Percentiles rank a stretch among this genome's conserved stretches.
phyloP scores from a whole-genome alignment of 2,329 filamentous ascomycete genomes.

The Botrytis hyacinthi region DNA sequence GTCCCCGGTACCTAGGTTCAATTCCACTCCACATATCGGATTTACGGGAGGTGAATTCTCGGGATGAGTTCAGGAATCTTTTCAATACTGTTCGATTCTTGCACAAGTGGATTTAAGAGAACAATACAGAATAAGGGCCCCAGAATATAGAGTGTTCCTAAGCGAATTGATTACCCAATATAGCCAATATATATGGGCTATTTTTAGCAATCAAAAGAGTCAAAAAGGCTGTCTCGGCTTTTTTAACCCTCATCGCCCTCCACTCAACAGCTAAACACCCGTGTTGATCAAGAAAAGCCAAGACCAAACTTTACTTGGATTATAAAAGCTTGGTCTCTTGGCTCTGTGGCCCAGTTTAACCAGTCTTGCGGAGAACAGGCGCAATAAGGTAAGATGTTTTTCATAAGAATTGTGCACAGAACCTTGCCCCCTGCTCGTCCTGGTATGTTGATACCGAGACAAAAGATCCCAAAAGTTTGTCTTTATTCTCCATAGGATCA shows the following conservation, averaged over 20 bases:
- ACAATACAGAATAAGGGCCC: not conserved
- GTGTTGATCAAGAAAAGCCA: not conserved
- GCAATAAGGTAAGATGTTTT: not conserved
- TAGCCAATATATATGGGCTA: not conserved
- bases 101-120: constrained; percentile 1
- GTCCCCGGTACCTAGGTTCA: not conserved
- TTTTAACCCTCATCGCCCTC: not conserved
- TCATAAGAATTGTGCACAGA: not conserved
- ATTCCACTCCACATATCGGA: constrained; percentile 9
- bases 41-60: constrained; percentile 4
- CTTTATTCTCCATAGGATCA: not conserved
- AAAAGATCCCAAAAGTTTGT: not conserved
- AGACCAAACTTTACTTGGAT: not conserved
- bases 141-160: not conserved
- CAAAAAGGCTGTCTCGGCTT: not conserved
- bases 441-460: not conserved
- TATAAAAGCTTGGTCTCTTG: constrained; percentile 6
- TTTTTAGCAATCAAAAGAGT: constrained; percentile 3
- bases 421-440: not conserved
- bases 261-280: not conserved
- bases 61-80: not conserved
- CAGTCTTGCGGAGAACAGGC: constrained; percentile 1
- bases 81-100: not conserved
- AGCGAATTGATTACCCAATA: not conserved
- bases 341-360: not conserved